Evolutionary conservation across 2,329 filamentous ascomycete species (phyloP), one percentile per base, ranked within the genome.

Genomic region (Colletotrichum tabaci): DNA sequence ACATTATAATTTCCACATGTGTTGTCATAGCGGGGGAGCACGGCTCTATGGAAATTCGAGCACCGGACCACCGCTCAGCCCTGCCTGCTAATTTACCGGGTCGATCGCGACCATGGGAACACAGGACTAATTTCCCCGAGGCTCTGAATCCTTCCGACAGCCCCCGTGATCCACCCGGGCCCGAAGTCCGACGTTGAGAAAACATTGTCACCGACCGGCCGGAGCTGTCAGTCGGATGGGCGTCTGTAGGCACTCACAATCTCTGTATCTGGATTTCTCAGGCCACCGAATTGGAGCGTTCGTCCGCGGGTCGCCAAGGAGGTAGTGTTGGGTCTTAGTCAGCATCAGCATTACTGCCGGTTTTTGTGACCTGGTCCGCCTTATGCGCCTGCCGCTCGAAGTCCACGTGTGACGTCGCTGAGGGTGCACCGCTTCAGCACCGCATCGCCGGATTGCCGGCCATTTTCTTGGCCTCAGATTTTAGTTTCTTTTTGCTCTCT

Each of bases 361-460:
- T 23, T 61, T 66, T 26, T 38, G 46, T 49, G 18, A 65, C 53
- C 52, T 58, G 53, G 30, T 60, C 63, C 62, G 67, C 68, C 58
- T 42, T 61, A 30, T 42, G 58, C 44, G 63, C 68, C 53, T 23
- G 68, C 44, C n/a, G 57, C 67, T 35, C 50, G 47, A 57, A 50
- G 58, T 46, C 58, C 65, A 63, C 68, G 68, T 71, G 68, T 68
- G 68, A 71, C 65, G 58, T 71, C 47, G 65, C 65, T 68, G 68
- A 63, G 61, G 67, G 55, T 49, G 40, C 58, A 71, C 68, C 40
- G 68, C 68, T 65, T 71, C 65, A 71, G 68, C 67, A 71, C 68
- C 52, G 57, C 58, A 63, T 58, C 68, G 68, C 52, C 65, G 65
- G 65, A 10, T 56, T 55, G 61, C 68, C 58, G 68, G 68, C 40